Base-by-base conservation (phyloP, 176 grass and related monocot genomes). In the Thalia dealbata region DNA sequence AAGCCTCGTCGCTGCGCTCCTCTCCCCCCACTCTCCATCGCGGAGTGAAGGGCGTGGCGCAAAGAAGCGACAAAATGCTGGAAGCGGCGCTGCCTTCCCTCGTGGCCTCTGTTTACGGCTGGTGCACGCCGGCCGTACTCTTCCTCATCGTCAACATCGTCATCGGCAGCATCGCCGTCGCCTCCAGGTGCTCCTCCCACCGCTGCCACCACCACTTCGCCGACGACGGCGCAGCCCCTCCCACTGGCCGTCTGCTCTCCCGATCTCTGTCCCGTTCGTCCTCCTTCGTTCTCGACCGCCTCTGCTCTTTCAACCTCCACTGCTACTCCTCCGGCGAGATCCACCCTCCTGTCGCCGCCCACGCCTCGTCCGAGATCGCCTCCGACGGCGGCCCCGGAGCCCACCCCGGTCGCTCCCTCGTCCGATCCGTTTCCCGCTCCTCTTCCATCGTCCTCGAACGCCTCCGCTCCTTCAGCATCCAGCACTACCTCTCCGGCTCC, bases 81-180 rank as follows among this genome's bases (percentile, higher is more conserved):
- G 87, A 75, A 32, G 83, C 62, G 70, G 60, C 79, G 52, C 73
- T 97, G 64, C 87, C 87, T 0, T 73, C 87, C 75, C 52, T 93
- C 54, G 86, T 73, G 79, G 85, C 80, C 74, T 73, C 87, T 23
- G 80, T 92, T 22, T 70, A 84, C 67, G 84, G 93, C 0, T 92
- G 81, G 81, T 90, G 92, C 76, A 97, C 90, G 9, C 93, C 93
- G 0, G 59, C 83, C 22, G 87, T 97, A 24, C 75, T 97, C 19
- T 97, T 97, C 85, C 10, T 97, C 25, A 61, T 97, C 23, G 81
- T 97, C 79, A 97, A 92, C 81, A 18, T 97, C 76, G 90, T 97
- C 79, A 92, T 97, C 67, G 93, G 93, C 32, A 91, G 89, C 87
- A 97, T 97, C 73, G 95, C 90, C 56, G 73, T 97, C 67, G 90